phyloP scores from a whole-genome alignment of 345 rosid genomes.

The Syzygium oleosum region DNA sequence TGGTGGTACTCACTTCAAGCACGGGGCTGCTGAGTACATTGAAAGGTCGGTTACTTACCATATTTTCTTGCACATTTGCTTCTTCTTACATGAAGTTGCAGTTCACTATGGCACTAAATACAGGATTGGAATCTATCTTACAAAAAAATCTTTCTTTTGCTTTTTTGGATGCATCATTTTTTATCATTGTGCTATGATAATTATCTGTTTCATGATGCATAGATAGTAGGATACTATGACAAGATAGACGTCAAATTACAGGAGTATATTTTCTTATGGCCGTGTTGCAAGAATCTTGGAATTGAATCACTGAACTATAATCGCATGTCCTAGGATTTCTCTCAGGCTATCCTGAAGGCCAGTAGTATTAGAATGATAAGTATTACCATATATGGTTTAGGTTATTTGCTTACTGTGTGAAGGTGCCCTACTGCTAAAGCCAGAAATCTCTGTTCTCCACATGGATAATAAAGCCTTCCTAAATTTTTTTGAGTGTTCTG shows the following conservation, averaged over 20 bases:
- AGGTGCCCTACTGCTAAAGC: not conserved
- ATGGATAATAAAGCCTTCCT: not conserved
- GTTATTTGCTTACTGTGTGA: not conserved
- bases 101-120: not conserved
- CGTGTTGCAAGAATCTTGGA: not conserved
- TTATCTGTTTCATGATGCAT: not conserved
- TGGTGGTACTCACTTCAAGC: slow-evolving; percentile 97
- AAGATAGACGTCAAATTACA: not conserved
- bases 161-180: not conserved
- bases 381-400: not conserved
- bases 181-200: not conserved
- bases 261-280: not conserved
- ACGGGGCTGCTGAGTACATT: slow-evolving; percentile 87
- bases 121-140: not conserved
- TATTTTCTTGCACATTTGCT: not conserved
- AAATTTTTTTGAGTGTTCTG: not conserved
- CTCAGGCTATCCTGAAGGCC: not conserved
- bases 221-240: not conserved
- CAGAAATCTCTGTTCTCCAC: not conserved
- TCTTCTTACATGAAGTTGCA: not conserved
- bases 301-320: not conserved
- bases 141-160: not conserved
- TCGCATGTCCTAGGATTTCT: not conserved
- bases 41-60: slow-evolving; percentile 39
- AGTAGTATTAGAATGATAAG: not conserved